phyloP scores from a whole-genome alignment of 2,329 filamentous ascomycete genomes.

The Exophiala spinifera region DNA sequence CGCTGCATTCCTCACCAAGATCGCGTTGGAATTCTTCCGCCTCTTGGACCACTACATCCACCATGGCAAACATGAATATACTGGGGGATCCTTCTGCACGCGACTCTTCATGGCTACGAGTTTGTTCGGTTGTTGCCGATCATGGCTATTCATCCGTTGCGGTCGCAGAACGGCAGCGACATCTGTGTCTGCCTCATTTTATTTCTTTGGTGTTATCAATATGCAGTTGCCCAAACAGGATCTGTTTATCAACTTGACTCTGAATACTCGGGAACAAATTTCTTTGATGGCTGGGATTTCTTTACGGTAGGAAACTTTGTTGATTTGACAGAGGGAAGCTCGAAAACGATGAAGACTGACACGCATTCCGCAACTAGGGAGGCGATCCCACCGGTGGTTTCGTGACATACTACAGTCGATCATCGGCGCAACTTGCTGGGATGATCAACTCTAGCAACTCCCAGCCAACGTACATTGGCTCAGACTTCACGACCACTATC shows the following conservation, averaged over 20 bases:
- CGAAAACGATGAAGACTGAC: neutral
- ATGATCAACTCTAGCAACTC: constrained; percentile 26
- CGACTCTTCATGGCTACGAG: constrained; percentile 1
- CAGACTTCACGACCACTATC: constrained; percentile 30
- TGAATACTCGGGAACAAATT: constrained; percentile 35
- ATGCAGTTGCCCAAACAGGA: constrained; percentile 15
- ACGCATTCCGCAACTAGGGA: constrained; percentile 14
- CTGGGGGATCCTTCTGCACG: neutral
- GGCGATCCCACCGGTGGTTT: constrained; percentile 39
- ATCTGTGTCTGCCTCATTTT: constrained; percentile 8
- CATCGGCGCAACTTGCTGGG: constrained; percentile 22
- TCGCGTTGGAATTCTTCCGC: constrained; percentile 18
- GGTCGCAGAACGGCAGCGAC: neutral
- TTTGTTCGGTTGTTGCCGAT: constrained; percentile 13
- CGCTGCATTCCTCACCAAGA: constrained; percentile 16
- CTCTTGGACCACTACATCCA: neutral
- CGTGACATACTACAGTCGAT: constrained; percentile 37
- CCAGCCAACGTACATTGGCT: constrained; percentile 34
- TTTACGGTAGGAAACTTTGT: constrained; percentile 29
- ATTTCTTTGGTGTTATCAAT: constrained; percentile 19
- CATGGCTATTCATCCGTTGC: constrained; percentile 21
- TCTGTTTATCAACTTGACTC: constrained; percentile 25
- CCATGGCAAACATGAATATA: constrained; percentile 7
- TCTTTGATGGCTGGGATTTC: constrained; percentile 42
- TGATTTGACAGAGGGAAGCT: too few relatives aligned